Evolutionary conservation across 768 basidiomycete species (phyloP), one percentile per base, ranked within the genome.

Genomic region (Leccinum subtestaceum): DNA sequence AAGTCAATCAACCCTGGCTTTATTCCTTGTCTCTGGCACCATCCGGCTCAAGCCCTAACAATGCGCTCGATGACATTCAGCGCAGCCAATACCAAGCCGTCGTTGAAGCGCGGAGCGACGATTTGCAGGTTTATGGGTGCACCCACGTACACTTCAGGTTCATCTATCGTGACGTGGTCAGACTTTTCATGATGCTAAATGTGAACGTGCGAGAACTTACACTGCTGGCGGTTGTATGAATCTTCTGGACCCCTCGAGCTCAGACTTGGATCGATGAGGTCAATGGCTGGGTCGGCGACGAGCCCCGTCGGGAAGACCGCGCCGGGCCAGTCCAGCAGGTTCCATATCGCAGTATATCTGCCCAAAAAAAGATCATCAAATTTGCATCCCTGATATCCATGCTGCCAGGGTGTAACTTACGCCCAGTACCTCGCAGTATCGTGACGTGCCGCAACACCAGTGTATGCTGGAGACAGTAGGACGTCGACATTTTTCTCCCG

Each of bases 261-360:
- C 13, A 51, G 31, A 12, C 31, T 21, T 8, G 67, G 48, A 47
- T 63, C 46, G 19, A 57, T 13, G 21, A 53, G 15, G 29, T 76
- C 75, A 6, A 70, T 4, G 2, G 62, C 45, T 43, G 74, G 65
- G 55, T 74, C 67, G 48, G 57, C 61, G 17, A 59, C 40, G 23
- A 74, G 69, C n/a, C 78, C 77, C 19, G 75, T 77, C 8, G 79
- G 81, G 67, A 81, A 77, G 5, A 79, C 75, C 3, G 72, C 75
- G 1, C 74, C 73, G 0, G 80, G 75, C 53, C 76, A 80, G 64
- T 82, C 81, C 13, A 75, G 64, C 15, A 81, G 62, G 58, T 82
- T 82, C 71, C 75, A 78, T 23, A 77, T 62, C 11, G 69, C 73
- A 0, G 79, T 78, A 56, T 79, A 80, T 6, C 76, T 76, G 46